Evolutionary conservation across 1,139 yeast genomes (phyloP).

Genomic region (Blastobotrys persicus): DNA sequence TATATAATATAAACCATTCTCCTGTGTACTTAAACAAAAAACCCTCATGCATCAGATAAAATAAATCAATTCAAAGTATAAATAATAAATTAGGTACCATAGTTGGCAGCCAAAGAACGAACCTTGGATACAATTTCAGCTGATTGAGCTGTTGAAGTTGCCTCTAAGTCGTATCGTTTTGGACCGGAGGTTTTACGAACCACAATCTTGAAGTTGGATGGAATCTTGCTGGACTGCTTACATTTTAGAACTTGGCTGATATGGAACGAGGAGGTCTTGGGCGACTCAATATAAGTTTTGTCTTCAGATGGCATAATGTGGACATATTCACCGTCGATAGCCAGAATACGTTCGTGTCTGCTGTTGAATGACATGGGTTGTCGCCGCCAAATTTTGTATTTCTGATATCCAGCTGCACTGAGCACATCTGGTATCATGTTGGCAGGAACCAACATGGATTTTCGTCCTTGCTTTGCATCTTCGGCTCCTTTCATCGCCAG

Average conservation of each 20-base stretch:
- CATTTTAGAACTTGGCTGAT: slow-evolving; percentile 72
- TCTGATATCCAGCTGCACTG: slow-evolving; percentile 40
- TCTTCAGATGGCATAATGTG: slow-evolving; percentile 84
- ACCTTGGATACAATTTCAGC: slow-evolving; percentile 73
- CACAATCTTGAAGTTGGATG: slow-evolving; percentile 77
- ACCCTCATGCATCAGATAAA: too few species aligned
- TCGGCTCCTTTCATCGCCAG: slow-evolving; percentile 21
- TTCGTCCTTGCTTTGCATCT: slow-evolving; percentile 17
- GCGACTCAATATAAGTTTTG: slow-evolving; percentile 62
- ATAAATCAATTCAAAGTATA: slow-evolving; percentile 2
- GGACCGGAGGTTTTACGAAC: slow-evolving; percentile 64
- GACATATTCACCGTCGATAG: slow-evolving; percentile 90
- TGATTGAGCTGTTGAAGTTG: slow-evolving; percentile 59
- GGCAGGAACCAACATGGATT: slow-evolving; percentile 5
- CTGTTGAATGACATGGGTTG: slow-evolving; percentile 81
- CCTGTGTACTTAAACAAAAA: too few species aligned
- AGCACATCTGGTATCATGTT: slow-evolving; percentile 16
- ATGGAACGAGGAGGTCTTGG: slow-evolving; percentile 86
- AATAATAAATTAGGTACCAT: slow-evolving; percentile 14
- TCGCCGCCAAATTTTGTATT: slow-evolving; percentile 82
- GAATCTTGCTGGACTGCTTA: slow-evolving; percentile 75
- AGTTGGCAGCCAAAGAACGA: slow-evolving; percentile 25
- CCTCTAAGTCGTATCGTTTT: slow-evolving; percentile 86
- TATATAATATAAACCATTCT: too few species aligned
- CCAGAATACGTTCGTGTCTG: slow-evolving; percentile 77